Base-by-base conservation (phyloP, 2,329 filamentous ascomycete species). In the Trichothecium roseum region DNA sequence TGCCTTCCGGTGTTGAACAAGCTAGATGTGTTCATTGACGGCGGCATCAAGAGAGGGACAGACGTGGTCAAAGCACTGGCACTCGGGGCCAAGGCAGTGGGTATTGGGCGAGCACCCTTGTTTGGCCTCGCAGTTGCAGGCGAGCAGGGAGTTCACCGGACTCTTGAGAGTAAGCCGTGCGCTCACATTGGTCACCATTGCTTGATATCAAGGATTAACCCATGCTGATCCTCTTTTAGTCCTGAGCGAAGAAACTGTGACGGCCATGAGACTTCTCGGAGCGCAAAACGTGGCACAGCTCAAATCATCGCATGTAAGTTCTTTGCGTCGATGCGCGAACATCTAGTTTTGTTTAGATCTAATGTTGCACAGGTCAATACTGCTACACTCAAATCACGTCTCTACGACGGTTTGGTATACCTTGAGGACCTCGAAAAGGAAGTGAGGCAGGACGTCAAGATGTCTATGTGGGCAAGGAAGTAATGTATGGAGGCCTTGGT, bases 41-140 rank as follows among this genome's bases (percentile, higher is more conserved):
- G 87, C 29, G 87, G 87, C 22, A 81, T 94, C 47, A 80, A 78
- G 55, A 72, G 87, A 42, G 87, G 86, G 4, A 94, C 87, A 4
- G 87, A 94, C 56, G 73, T 94, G 5, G 81, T 94, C 42, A 94
- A 94, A 62, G 87, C 87, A 8, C 61, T 94, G 18, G 87, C 82
- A 49, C 63, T 94, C 7, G 87, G 87, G n/a, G 87, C 87, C 0
- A 87, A 72, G 52, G 87, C 78, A 27, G 87, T 94, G 0, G 87
- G 87, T 6, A 69, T 89, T 35, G 84, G 84, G 3, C 66, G 84
- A 22, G 72, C 77, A 26, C 78, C 84, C 13, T 62, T 94, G 35
- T 94, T 77, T 60, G 86, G 84, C 1, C 67, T 73, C 45, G 76
- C 69, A 10, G 60, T 59, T 2, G 62, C 75, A 40, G 78, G 78